Conservation (phyloP, 441 rosid species). For the Gossypium aridum region DNA sequence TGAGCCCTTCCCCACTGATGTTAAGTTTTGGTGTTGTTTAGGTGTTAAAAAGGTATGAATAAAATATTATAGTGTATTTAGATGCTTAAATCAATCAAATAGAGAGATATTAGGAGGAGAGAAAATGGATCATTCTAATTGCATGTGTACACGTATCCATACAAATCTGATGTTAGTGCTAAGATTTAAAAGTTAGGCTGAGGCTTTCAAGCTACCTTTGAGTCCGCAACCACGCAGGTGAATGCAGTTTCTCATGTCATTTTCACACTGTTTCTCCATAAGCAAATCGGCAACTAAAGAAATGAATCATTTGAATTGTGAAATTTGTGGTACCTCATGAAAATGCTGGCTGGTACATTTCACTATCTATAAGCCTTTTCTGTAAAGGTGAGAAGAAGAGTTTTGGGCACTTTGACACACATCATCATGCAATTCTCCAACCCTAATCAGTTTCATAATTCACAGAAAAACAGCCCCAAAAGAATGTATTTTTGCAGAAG, state of each 20-base stretch:
- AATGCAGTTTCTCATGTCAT: background rate
- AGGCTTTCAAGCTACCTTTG: background rate
- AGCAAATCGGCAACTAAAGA: background rate
- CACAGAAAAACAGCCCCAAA: background rate
- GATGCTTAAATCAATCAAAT: too few relatives aligned
- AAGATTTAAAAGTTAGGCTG: background rate
- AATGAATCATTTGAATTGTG: background rate
- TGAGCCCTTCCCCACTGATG: background rate
- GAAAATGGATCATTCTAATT: background rate
- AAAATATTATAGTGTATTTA: too few relatives aligned
- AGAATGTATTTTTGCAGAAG: background rate
- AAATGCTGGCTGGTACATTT: conserved; percentile 7
- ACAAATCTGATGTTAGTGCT: background rate
- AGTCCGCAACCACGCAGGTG: background rate
- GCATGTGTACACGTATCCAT: background rate
- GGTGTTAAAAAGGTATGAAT: background rate
- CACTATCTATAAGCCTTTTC: background rate
- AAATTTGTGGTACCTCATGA: background rate
- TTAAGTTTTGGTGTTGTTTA: background rate
- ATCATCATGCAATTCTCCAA: background rate
- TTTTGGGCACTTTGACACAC: background rate
- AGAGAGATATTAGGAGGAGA: background rate
- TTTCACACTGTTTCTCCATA: background rate
- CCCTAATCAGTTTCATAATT: background rate
- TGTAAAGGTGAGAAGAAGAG: background rate